Evolutionary conservation across 2,329 filamentous ascomycete genomes (phyloP).

Genomic region (Colletotrichum trifolii): DNA sequence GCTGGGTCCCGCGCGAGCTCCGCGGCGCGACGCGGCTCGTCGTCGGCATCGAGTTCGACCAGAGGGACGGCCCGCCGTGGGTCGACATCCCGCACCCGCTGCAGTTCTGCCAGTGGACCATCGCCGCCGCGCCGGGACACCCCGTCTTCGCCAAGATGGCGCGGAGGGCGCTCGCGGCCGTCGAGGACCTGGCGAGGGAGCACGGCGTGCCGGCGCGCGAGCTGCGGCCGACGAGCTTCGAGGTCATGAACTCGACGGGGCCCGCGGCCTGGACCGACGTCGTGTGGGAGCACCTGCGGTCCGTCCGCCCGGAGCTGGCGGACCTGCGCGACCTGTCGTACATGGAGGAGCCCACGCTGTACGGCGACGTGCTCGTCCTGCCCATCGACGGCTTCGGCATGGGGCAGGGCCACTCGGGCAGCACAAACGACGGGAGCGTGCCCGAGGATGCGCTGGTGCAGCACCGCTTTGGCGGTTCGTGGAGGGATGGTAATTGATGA

Average conservation of each 20-base stretch:
- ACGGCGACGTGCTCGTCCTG: conserved; percentile 40
- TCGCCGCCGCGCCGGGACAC: conserved; percentile 41
- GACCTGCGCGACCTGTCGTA: conserved; percentile 21
- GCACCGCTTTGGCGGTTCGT: conserved; percentile 39
- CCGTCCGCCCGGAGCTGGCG: conserved; percentile 38
- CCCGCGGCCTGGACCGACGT: conserved; percentile 47
- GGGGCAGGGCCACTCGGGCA: conserved; percentile 43
- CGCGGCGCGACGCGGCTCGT: conserved; percentile 35
- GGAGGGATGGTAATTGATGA: not conserved
- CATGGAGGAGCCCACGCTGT: conserved; percentile 35
- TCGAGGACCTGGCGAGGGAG: conserved; percentile 36
- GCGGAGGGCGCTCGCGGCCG: conserved; percentile 38
- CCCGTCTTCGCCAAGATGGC: conserved; percentile 44
- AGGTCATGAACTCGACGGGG: conserved; percentile 47
- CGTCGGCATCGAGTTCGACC: conserved; percentile 45
- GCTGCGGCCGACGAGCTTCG: conserved; percentile 40
- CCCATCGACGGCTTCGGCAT: conserved; percentile 44
- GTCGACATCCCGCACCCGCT: conserved; percentile 38
- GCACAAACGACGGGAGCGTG: conserved; percentile 42
- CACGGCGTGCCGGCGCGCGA: conserved; percentile 2
- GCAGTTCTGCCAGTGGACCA: conserved; percentile 40
- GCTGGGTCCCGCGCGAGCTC: conserved; percentile 46
- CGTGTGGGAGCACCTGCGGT: conserved; percentile 43
- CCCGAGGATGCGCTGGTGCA: conserved; percentile 42
- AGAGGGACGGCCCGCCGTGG: conserved; percentile 40